Evolutionary conservation across 116 monocot species (phyloP).

Genomic region (Posidonia oceanica): DNA sequence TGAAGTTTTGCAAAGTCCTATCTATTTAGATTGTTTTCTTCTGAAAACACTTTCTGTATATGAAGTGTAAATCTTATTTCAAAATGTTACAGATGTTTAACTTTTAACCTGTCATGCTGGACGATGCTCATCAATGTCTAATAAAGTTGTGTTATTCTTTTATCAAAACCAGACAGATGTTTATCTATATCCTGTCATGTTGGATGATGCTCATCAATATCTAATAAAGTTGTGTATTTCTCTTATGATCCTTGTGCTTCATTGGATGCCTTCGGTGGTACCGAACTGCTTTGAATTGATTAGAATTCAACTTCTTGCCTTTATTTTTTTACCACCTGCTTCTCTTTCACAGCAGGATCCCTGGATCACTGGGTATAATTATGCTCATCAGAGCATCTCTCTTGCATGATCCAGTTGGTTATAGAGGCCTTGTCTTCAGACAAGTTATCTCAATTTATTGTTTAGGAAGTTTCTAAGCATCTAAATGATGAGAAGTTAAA

Average conservation of each 20-base stretch:
- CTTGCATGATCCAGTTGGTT: background rate
- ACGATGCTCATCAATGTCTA: background rate
- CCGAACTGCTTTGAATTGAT: background rate
- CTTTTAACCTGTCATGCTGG: background rate
- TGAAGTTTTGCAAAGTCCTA: background rate
- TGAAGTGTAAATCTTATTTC: background rate
- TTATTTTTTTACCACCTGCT: background rate
- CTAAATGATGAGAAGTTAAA: background rate
- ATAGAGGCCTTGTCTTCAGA: background rate
- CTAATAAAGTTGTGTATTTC: background rate
- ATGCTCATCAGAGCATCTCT: background rate
- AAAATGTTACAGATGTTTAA: background rate
- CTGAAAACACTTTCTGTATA: background rate
- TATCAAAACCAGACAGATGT: background rate
- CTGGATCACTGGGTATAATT: too few species aligned
- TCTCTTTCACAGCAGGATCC: background rate
- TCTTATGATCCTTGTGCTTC: background rate
- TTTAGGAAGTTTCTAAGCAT: too few species aligned
- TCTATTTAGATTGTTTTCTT: background rate
- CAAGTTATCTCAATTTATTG: background rate
- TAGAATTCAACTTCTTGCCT: background rate
- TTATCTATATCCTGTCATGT: background rate
- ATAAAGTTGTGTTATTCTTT: slow-evolving; percentile 6
- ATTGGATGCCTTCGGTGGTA: background rate
- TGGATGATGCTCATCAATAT: slow-evolving; percentile 7